A percentile compares a stretch with the other conserved stretches of the same genome.
Conservation (phyloP, 495 filamentous ascomycete species). For the Penicillium arizonense region DNA sequence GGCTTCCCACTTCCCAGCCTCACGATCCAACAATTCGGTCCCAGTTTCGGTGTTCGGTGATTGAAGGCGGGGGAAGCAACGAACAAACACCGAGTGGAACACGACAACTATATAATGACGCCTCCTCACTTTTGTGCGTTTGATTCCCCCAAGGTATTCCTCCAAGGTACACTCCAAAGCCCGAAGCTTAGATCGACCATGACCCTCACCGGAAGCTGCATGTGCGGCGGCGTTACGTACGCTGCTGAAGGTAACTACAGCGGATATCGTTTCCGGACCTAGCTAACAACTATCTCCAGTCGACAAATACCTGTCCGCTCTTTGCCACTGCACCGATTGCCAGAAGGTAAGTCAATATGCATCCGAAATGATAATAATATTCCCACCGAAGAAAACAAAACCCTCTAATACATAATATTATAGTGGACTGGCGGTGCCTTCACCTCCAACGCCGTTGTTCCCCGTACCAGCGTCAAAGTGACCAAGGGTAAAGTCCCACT, state of each 20-base stretch:
- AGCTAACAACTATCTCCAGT: conserved; percentile 12
- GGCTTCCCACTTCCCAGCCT: no score
- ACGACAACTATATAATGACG: neutral
- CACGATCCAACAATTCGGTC: no score
- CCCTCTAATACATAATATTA: neutral
- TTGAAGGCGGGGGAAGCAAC: conserved; percentile 1
- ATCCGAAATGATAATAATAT: no score
- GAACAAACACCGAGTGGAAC: conserved; percentile 5
- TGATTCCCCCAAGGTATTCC: conserved; percentile 32
- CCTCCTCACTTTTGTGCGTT: neutral
- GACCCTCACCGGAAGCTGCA: conserved; percentile 39
- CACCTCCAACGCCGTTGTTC: conserved; percentile 48
- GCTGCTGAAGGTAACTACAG: conserved; percentile 24
- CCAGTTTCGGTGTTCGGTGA: conserved; percentile 2
- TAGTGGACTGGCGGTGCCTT: conserved; percentile 48
- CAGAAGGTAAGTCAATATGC: conserved; percentile 32
- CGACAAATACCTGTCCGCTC: conserved; percentile 32
- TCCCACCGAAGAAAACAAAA: neutral
- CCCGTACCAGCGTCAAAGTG: conserved; percentile 37
- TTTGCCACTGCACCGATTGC: conserved; percentile 51
- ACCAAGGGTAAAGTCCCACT: conserved; percentile 31
- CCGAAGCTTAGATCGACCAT: conserved; percentile 15
- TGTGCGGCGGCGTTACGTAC: conserved; percentile 41
- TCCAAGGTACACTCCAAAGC: conserved; percentile 16
- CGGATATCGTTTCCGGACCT: neutral